Base-by-base conservation (phyloP, 257 asterid species). In the Galeopsis tetrahit region DNA sequence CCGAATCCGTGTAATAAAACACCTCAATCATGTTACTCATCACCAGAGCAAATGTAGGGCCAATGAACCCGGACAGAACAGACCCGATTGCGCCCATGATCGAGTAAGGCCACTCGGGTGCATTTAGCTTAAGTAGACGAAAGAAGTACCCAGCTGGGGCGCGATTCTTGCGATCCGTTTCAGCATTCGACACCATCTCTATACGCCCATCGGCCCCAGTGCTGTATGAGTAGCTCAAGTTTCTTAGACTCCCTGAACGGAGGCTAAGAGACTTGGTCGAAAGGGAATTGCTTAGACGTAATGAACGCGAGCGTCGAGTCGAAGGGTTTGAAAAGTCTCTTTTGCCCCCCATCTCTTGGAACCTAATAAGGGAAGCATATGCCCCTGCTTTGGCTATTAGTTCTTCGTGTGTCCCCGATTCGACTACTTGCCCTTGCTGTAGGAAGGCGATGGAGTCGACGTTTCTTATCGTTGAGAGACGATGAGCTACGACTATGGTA, bases 71-170 rank as follows among this genome's bases (percentile, higher is more conserved):
- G 0, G 98, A 90, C 53, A 92, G 93, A 49, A 92, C 56, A 1
- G 97, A 92, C 9, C 98, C 97, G 32, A 87, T 65, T 0, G 98
- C 98, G 32, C 98, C 98, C 94, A 86, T 82, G 44, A 90, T 75
- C 2, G 96, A 90, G 75, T 93, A 93, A 79, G 96, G 96, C 98
- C 98, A 93, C 72, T 93, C 98, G 0, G 98, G 98, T 14, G 96
- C 95, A 57, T 93, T 93, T 35, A 93, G 84, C 48, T 82, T 93
- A 28, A 93, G 92, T 59, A 93, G 89, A 63, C 97, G 84, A 70
- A 87, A 89, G 72, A 93, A 90, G 71, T 93, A 93, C 3, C 91
- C 90, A 4, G 80, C 79, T 2, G 97, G 97, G 6, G 97, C 98
- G 1, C 85, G 92, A 66, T 81, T 93, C 78, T 86, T 90, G 77